These are phyloP conservation scores for Leptosphaerulina australis DNA, from an alignment of 2,329 filamentous ascomycete genomes.

Conservation along the genomic window DNA sequence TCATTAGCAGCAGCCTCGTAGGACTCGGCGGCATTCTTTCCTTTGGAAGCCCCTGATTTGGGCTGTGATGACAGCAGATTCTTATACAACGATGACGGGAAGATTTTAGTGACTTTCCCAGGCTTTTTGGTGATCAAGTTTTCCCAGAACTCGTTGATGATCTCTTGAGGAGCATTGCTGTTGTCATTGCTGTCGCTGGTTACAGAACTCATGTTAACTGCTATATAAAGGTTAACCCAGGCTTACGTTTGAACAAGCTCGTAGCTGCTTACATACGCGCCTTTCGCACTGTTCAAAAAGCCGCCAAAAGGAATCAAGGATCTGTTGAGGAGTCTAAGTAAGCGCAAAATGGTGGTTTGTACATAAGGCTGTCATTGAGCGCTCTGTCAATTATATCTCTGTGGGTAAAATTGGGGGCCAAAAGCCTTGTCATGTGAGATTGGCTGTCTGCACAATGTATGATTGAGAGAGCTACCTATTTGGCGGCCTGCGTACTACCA, in stretches of 20 bases:
- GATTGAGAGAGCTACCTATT: conserved; percentile 1
- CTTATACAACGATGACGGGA: conserved; percentile 69
- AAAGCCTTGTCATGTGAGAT: not conserved
- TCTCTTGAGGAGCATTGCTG: conserved; percentile 60
- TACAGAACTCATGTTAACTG: conserved; percentile 25
- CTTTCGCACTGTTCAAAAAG: too few species aligned
- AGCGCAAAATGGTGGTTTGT: not conserved
- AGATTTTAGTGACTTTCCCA: conserved; percentile 71
- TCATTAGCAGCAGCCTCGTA: conserved; percentile 73
- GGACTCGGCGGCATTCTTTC: conserved; percentile 67
- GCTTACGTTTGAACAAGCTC: not conserved
- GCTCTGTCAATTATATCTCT: not conserved
- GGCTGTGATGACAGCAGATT: conserved; percentile 47
- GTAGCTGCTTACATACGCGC: not conserved
- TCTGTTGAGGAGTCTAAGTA: not conserved
- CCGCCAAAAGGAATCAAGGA: too few species aligned
- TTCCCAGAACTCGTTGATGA: conserved; percentile 73
- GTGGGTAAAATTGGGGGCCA: conserved; percentile 1
- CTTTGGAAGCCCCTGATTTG: conserved; percentile 59
- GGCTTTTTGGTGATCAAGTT: conserved; percentile 71
- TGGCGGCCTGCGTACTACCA: not conserved
- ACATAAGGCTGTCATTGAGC: not conserved
- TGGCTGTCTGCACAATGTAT: not conserved
- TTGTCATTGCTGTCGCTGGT: conserved; percentile 19
- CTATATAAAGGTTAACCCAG: not conserved